A percentile compares a stretch with the other conserved stretches of the same genome.
These are phyloP conservation scores for Strobilomyces dryophilus DNA, from an alignment of 768 basidiomycete species.

Conservation along the genomic window DNA sequence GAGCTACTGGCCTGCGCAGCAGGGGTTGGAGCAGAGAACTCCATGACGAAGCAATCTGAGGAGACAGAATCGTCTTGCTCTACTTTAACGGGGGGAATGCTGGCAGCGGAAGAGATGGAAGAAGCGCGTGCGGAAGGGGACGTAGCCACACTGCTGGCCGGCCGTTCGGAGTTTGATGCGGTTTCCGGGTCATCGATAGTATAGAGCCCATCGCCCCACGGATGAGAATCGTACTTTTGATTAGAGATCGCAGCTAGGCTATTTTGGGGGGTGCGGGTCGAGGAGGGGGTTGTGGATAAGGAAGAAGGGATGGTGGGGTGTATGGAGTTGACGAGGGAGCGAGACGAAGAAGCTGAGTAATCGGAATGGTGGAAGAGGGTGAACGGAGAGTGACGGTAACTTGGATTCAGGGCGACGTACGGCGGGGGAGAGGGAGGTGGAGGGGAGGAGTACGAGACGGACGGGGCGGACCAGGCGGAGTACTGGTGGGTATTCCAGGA, in stretches of 20 bases:
- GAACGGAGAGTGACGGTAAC: conserved; percentile 25
- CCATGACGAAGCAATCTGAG: conserved; percentile 34
- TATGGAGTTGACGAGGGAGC: conserved; percentile 12
- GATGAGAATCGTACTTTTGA: conserved; percentile 23
- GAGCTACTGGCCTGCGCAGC: conserved; percentile 34
- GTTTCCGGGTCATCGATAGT: conserved; percentile 32
- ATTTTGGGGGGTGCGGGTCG: conserved; percentile 14
- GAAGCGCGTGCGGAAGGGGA: conserved; percentile 34
- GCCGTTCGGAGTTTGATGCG: conserved; percentile 32
- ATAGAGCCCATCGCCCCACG: conserved; percentile 31
- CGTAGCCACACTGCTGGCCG: conserved; percentile 31
- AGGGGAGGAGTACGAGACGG: conserved; percentile 21
- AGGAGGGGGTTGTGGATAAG: conserved; percentile 14
- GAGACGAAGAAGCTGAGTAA: conserved; percentile 19
- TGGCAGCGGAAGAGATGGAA: conserved; percentile 29
- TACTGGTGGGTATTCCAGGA: conserved; percentile 21
- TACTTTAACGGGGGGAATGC: conserved; percentile 28
- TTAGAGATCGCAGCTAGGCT: conserved; percentile 12
- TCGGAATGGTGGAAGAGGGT: conserved; percentile 18
- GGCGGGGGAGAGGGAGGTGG: conserved; percentile 22
- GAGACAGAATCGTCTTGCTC: conserved; percentile 27
- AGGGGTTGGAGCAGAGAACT: conserved; percentile 28
- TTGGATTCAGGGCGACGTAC: conserved; percentile 15
- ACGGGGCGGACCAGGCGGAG: conserved; percentile 10
- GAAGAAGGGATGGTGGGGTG: conserved; percentile 16